These are phyloP conservation scores for Raphanus raphanistrum DNA, from an alignment of 345 rosid genomes.

Conservation along the genomic window DNA sequence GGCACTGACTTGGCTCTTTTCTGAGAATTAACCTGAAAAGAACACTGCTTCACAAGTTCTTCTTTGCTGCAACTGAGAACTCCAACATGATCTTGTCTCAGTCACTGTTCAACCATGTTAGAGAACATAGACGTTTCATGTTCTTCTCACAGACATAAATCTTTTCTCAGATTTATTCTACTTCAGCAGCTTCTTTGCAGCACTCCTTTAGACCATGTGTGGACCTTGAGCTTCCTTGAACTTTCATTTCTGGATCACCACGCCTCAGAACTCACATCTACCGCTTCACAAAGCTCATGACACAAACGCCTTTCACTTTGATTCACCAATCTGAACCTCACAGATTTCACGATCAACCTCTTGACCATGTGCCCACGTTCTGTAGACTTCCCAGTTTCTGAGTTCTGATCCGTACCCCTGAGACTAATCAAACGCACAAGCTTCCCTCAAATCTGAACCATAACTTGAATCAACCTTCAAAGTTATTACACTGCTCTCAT, in stretches of 20 bases:
- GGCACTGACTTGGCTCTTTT: not conserved
- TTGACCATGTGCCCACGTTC: too few relatives aligned
- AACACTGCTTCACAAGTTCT: not conserved
- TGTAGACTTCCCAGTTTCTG: too few relatives aligned
- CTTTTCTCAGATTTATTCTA: not conserved
- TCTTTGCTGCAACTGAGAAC: not conserved
- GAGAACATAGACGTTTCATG: not conserved
- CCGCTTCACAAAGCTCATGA: not conserved
- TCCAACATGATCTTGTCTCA: too few relatives aligned
- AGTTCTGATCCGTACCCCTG: not conserved
- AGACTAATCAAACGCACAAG: not conserved
- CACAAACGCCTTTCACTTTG: not conserved
- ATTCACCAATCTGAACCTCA: not conserved
- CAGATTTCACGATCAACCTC: too few relatives aligned
- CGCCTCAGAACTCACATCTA: not conserved
- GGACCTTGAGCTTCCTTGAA: not conserved
- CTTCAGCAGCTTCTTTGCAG: not conserved
- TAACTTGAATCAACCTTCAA: not conserved
- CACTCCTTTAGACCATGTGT: not conserved
- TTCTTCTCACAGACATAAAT: not conserved
- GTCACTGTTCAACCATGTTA: not conserved
- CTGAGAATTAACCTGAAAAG: not conserved
- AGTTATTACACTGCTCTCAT: not conserved
- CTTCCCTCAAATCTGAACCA: not conserved
- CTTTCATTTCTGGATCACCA: not conserved